Base-by-base conservation (phyloP, 2,329 filamentous ascomycete genomes). In the Teratosphaeria epicoccoides region DNA sequence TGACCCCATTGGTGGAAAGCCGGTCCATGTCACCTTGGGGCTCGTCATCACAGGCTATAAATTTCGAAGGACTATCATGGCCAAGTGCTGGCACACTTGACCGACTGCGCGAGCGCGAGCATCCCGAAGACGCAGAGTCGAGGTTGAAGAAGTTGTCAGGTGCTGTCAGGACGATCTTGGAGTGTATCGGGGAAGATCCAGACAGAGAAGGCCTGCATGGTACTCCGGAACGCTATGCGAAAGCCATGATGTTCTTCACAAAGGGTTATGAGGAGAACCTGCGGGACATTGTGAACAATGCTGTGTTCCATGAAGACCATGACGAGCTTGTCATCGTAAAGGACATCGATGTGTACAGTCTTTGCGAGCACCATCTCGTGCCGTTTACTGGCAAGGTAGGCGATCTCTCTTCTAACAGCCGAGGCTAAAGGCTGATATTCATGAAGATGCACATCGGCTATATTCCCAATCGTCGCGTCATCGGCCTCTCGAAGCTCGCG, bases 251-350 rank as follows among this genome's bases (percentile, higher is more conserved):
- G 57, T 94, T 86, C 75, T 89, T 98, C 70, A 98, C 93, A 5
- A 89, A 94, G 69, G 93, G 93, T 43, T 98, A 98, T 68, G 89
- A 97, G 73, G 84, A 95, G 73, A 96, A 96, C 64, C 81, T 96
- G 50, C 78, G 83, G 55, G 87, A 95, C 66, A 86, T 97, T 59
- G 87, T 97, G 56, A 97, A 97, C 68, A 81, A 84, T 51, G 93
- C 93, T 17, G 87, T 97, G 50, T 98, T 98, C 71, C 85, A 95
- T 63, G 93, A 97, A 69, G 88, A 91, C 56, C 91, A 97, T 66
- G 93, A 95, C 64, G 93, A 98, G 71, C 80, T 98, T 73, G 90
- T 98, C 25, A 95, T 97, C 63, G 88, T 98, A 53, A 95, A 95
- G 73, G 90, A 97, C 65, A 97, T 98, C 63, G 90, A 96, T 67